Evolutionary conservation across 768 basidiomycete genomes (phyloP).

Genomic region (Collybiopsis luxurians): DNA sequence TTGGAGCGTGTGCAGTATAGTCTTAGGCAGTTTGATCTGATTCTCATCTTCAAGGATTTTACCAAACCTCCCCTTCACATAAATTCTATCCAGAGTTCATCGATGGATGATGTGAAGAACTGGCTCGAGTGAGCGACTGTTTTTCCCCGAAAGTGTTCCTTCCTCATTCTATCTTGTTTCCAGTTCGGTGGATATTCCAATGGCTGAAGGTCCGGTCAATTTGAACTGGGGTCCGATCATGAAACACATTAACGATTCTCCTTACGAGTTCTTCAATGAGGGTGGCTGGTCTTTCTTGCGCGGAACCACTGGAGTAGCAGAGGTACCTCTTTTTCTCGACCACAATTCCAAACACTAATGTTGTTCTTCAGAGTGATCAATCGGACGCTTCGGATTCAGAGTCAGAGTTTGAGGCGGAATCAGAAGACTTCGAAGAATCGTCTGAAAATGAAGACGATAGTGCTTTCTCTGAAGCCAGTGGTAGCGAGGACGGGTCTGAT

Average conservation of each 20-base stretch:
- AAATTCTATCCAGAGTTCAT: slow-evolving; percentile 88
- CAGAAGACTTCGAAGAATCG: slow-evolving; percentile 53
- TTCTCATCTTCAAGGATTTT: slow-evolving; percentile 97
- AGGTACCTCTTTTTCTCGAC: slow-evolving; percentile 42
- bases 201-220: slow-evolving; percentile 95
- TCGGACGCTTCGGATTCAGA: slow-evolving; percentile 48
- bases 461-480: slow-evolving; percentile 64
- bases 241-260: slow-evolving; percentile 97
- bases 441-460: slow-evolving; percentile 59
- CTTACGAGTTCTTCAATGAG: slow-evolving; percentile 91
- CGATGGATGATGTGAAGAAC: slow-evolving; percentile 97
- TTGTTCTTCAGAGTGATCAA: slow-evolving; percentile 32
- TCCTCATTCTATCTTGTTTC: neutral
- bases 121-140: slow-evolving; percentile 85
- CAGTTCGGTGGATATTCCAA: slow-evolving; percentile 95
- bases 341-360: neutral
- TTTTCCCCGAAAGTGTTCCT: neutral
- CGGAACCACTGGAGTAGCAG: slow-evolving; percentile 58
- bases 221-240: slow-evolving; percentile 98
- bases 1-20: slow-evolving; percentile 96
- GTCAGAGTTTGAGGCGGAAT: slow-evolving; percentile 47
- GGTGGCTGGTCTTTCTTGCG: slow-evolving; percentile 96
- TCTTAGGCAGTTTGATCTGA: slow-evolving; percentile 94
- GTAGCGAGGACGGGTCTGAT: slow-evolving; percentile 67
- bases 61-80: slow-evolving; percentile 90